Evolutionary conservation across 1,139 yeast species (phyloP).

Genomic region (Debaryomyces udenii): DNA sequence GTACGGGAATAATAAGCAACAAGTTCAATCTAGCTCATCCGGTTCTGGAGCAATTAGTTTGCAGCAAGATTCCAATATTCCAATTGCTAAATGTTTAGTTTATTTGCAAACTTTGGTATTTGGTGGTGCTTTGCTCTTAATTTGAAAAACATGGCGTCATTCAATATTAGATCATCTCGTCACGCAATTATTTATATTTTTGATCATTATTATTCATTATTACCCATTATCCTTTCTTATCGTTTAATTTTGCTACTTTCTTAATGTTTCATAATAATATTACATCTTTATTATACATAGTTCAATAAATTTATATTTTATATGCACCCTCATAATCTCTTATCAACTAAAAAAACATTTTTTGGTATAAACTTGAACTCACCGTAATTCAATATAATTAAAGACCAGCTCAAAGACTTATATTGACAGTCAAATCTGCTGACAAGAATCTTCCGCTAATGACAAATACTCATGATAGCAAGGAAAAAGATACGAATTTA

Average conservation of each 20-base stretch:
- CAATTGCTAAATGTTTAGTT: slow-evolving; percentile 20
- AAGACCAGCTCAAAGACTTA: no score
- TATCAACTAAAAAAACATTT: not conserved
- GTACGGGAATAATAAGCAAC: slow-evolving; percentile 9
- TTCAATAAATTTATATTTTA: not conserved
- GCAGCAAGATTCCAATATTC: slow-evolving; percentile 13
- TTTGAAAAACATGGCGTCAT: slow-evolving; percentile 8
- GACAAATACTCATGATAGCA: slow-evolving; percentile 1
- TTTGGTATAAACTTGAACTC: no score
- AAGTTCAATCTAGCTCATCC: slow-evolving; percentile 12
- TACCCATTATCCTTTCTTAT: slow-evolving; percentile 3
- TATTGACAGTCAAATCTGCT: no score
- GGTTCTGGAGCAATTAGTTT: slow-evolving; percentile 16
- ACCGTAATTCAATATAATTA: no score
- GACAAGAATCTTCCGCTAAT: not conserved
- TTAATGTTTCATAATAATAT: not conserved
- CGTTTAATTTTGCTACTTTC: slow-evolving; percentile 5
- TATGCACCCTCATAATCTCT: not conserved
- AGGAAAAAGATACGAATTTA: slow-evolving; percentile 2
- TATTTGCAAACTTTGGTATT: slow-evolving; percentile 23
- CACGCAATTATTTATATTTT: not conserved
- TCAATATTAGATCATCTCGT: slow-evolving; percentile 4
- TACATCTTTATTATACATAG: not conserved
- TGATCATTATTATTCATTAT: not conserved
- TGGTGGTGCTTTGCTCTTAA: slow-evolving; percentile 25